Percentiles rank a stretch among this genome's conserved stretches.
Evolutionary conservation across 2,329 filamentous ascomycete species (phyloP).

Genomic region (Corinectria fuckeliana): DNA sequence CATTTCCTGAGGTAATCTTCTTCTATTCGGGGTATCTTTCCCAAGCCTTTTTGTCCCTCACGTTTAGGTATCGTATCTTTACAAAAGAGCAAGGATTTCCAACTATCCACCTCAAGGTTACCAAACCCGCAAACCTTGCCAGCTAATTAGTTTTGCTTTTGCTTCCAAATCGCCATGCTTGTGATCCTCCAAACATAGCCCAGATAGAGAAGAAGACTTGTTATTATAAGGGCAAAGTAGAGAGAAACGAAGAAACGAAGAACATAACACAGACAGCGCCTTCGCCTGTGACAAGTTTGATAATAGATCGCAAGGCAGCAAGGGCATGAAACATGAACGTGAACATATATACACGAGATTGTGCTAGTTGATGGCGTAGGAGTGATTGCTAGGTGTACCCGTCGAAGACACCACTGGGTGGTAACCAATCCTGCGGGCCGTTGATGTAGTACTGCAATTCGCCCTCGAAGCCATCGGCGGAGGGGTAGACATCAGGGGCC

Average conservation of each 20-base stretch:
- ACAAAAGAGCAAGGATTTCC: background rate
- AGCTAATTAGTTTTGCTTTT: background rate
- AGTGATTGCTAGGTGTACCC: constrained; percentile 20
- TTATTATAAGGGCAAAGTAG: background rate
- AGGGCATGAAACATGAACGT: background rate
- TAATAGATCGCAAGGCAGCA: background rate
- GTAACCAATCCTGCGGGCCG: constrained; percentile 41
- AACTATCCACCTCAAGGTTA: background rate
- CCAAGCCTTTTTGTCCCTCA: constrained; percentile 1
- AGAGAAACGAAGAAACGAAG: background rate
- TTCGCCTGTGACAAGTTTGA: background rate
- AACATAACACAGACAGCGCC: background rate
- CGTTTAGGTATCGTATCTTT: constrained; percentile 5
- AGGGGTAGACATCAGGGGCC: constrained; percentile 29
- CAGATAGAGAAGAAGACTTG: background rate
- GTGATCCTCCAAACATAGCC: background rate
- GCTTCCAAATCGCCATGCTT: constrained; percentile 7
- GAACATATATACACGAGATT: constrained; percentile 1
- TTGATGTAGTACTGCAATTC: constrained; percentile 54
- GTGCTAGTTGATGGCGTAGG: background rate
- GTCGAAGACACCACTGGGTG: constrained; percentile 30
- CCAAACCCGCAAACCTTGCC: background rate
- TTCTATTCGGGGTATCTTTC: constrained; percentile 8
- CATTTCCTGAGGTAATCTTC: background rate
- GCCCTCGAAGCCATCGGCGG: constrained; percentile 54